Evolutionary conservation across 2,329 filamentous ascomycete genomes (phyloP).

Genomic region (Daldinia sp.): DNA sequence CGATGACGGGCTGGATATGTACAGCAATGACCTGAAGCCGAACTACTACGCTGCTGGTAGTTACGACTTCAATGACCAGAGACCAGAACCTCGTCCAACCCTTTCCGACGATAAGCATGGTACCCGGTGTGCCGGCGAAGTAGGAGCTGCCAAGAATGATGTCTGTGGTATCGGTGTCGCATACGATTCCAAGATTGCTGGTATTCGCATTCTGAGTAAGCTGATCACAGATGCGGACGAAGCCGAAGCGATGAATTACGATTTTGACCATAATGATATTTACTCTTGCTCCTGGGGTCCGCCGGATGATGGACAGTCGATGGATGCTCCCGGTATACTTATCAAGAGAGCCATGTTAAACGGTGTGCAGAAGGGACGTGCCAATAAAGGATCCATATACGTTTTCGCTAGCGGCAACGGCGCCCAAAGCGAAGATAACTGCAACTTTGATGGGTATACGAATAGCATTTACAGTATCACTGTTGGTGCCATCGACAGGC

Average conservation of each 20-base stretch:
- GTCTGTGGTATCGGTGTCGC: constrained; percentile 96
- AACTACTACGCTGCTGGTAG: constrained; percentile 96
- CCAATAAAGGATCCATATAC: constrained; percentile 87
- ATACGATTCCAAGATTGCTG: constrained; percentile 90
- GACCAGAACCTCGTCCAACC: constrained; percentile 81
- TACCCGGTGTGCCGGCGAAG: constrained; percentile 93
- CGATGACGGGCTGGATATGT: constrained; percentile 95
- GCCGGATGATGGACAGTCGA: constrained; percentile 90
- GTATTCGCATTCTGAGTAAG: constrained; percentile 91
- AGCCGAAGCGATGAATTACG: constrained; percentile 91
- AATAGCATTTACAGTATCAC: constrained; percentile 99
- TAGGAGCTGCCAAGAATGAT: constrained; percentile 90
- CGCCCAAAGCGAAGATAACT: constrained; percentile 88
- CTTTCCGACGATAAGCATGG: constrained; percentile 89
- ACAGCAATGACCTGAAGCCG: constrained; percentile 89
- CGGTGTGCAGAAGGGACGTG: constrained; percentile 87
- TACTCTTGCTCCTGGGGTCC: constrained; percentile 99
- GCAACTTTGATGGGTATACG: constrained; percentile 99
- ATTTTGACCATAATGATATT: constrained; percentile 90
- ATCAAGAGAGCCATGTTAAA: constrained; percentile 93
- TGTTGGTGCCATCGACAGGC: constrained; percentile 89
- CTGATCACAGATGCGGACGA: constrained; percentile 93
- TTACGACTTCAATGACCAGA: constrained; percentile 94
- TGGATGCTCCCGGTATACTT: constrained; percentile 92
- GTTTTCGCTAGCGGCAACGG: constrained; percentile 98